These are phyloP conservation scores for Naganishia sp. DNA, from an alignment of 1,284 basidiomycete species.

Conservation along the genomic window DNA sequence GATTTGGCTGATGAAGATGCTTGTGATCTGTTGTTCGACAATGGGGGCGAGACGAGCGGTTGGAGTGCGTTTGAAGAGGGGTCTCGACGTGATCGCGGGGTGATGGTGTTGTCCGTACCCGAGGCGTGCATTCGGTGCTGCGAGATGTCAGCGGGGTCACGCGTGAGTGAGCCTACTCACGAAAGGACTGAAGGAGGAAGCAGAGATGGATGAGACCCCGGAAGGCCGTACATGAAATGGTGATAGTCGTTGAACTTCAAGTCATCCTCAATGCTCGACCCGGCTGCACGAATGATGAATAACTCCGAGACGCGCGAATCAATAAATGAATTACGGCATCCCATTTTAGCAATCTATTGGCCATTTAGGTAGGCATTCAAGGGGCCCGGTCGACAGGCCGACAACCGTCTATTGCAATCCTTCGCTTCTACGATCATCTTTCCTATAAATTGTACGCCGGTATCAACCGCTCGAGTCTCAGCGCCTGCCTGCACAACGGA, in stretches of 20 bases:
- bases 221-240: too few species aligned
- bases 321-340: neutral
- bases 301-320: too few species aligned
- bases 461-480: constrained; percentile 70
- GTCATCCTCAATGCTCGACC: neutral
- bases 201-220: too few species aligned
- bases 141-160: neutral
- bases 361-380: too few species aligned
- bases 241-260: neutral
- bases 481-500: constrained; percentile 77
- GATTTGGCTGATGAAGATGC: too few species aligned
- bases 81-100: constrained; percentile 9
- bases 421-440: neutral
- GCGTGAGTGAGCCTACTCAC: too few species aligned
- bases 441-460: constrained; percentile 78
- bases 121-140: constrained; percentile 9
- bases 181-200: too few species aligned
- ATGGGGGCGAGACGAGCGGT: constrained; percentile 19
- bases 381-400: too few species aligned
- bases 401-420: neutral
- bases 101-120: constrained; percentile 3
- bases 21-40: neutral
- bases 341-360: neutral
- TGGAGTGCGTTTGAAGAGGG: constrained; percentile 7
- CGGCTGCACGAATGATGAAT: too few species aligned